Evolutionary conservation across 2,329 filamentous ascomycete species (phyloP), one percentile per base, ranked within the genome.

Genomic region (Cladophialophora carrionii): DNA sequence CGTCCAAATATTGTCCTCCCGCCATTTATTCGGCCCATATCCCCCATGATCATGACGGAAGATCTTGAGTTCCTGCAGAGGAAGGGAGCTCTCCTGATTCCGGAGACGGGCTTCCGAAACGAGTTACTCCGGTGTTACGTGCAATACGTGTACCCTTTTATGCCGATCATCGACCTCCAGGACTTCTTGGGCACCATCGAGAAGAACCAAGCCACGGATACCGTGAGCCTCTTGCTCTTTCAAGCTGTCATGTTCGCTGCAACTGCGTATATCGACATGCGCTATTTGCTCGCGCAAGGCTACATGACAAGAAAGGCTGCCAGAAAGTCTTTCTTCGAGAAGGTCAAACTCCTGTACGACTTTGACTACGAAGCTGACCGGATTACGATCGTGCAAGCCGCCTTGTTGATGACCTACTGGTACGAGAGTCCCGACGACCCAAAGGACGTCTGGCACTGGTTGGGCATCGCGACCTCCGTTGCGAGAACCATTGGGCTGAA

Each of bases 391-490:
- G 92, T 97, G 17, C 94, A 97, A 78, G 89, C 91, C 4, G 83
- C 97, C 24, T 83, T 97, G 26, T 84, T 97, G 65, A 93, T 97
- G 90, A 96, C 93, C 3, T 96, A 96, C 76, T 98, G 94, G 90
- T 97, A 97, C 76, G 93, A 97, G 78, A 96, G 92, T 12, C 93
- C 93, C 0, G 92, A 97, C 78, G 94, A 97, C 76, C 92, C 96
- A 75, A 97, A 97, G 77, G 94, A 97, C 76, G 97, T 93, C 53
- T 97, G 94, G 91, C 93, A 97, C 75, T 97, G 93, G 94, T 96
- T 97, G 91, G 94, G 94, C 20, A 91, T 97, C 43, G 94, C 93
- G 49, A 91, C 96, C 65, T 96, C 93, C 12, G 82, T 97, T 54
- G 93, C 92, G 59, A 92, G 96, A 76, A 96, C 93, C 12, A 96